phyloP scores from a whole-genome alignment of 2,329 filamentous ascomycete species.

The Beauveria sp. region DNA sequence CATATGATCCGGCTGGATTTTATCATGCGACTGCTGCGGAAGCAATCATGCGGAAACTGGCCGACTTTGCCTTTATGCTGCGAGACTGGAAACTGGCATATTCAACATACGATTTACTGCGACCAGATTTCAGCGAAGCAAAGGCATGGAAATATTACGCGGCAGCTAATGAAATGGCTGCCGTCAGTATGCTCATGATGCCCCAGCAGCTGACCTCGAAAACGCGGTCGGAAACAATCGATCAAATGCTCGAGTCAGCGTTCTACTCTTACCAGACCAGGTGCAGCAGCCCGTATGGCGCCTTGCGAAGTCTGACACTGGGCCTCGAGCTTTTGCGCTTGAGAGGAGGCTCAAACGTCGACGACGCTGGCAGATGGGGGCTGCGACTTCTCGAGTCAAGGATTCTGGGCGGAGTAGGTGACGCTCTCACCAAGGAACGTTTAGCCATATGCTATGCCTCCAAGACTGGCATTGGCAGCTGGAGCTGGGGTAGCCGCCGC shows the following conservation, averaged over 20 bases:
- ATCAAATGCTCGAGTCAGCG: constrained; percentile 81
- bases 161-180: constrained; percentile 91
- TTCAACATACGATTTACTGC: constrained; percentile 83
- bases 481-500: constrained; percentile 61
- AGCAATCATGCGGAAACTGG: constrained; percentile 85
- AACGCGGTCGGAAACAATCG: constrained; percentile 70
- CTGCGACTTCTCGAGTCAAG: constrained; percentile 71
- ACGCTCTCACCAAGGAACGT: constrained; percentile 78
- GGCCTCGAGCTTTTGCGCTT: constrained; percentile 76
- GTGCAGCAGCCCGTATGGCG: constrained; percentile 71
- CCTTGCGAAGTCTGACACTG: constrained; percentile 68
- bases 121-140: constrained; percentile 84
- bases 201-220: constrained; percentile 66
- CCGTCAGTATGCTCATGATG: constrained; percentile 72
- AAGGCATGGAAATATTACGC: constrained; percentile 97
- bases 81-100: constrained; percentile 91
- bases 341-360: constrained; percentile 69
- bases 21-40: constrained; percentile 81
- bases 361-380: constrained; percentile 83
- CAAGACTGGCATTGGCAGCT: constrained; percentile 58
- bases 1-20: constrained; percentile 75
- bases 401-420: constrained; percentile 66
- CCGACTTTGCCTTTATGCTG: constrained; percentile 94
- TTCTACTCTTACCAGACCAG: constrained; percentile 89
- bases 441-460: constrained; percentile 77